A percentile compares a stretch with the other conserved stretches of the same genome.
Evolutionary conservation across 2,329 filamentous ascomycete genomes (phyloP).

Genomic region (Penicillium freii): DNA sequence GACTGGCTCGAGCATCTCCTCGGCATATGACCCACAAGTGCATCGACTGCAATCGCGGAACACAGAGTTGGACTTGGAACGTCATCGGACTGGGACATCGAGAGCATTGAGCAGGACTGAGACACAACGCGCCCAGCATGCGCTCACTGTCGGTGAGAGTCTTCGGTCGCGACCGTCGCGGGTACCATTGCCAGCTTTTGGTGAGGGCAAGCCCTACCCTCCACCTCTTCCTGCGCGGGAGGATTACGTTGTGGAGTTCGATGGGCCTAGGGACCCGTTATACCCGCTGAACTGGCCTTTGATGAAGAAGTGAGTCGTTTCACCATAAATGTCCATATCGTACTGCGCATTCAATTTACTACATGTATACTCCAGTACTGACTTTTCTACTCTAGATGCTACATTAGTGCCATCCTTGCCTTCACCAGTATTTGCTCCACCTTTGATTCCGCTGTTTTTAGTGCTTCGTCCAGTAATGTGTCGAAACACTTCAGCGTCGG

Average conservation of each 20-base stretch:
- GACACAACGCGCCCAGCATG: conserved; percentile 40
- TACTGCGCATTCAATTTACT: background rate
- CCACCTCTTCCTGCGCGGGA: conserved; percentile 51
- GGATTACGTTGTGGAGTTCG: conserved; percentile 57
- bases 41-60: conserved; percentile 31
- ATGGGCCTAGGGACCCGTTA: conserved; percentile 50
- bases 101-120: conserved; percentile 32
- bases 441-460: conserved; percentile 63
- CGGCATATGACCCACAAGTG: conserved; percentile 28
- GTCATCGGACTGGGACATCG: conserved; percentile 24
- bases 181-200: conserved; percentile 27
- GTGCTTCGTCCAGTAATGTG: conserved; percentile 58
- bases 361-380: background rate
- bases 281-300: conserved; percentile 55
- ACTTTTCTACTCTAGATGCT: conserved; percentile 5
- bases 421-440: conserved; percentile 41
- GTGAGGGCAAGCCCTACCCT: conserved; percentile 51
- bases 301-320: conserved; percentile 42
- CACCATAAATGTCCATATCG: background rate
- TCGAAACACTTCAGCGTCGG: conserved; percentile 47
- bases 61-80: conserved; percentile 33
- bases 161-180: conserved; percentile 26
- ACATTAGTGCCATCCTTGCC: conserved; percentile 22
- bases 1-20: conserved; percentile 27
- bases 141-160: conserved; percentile 35